These are phyloP conservation scores for Nannochloropsis salina DNA, from an alignment of 108 stramenopile species.

Conservation along the genomic window DNA sequence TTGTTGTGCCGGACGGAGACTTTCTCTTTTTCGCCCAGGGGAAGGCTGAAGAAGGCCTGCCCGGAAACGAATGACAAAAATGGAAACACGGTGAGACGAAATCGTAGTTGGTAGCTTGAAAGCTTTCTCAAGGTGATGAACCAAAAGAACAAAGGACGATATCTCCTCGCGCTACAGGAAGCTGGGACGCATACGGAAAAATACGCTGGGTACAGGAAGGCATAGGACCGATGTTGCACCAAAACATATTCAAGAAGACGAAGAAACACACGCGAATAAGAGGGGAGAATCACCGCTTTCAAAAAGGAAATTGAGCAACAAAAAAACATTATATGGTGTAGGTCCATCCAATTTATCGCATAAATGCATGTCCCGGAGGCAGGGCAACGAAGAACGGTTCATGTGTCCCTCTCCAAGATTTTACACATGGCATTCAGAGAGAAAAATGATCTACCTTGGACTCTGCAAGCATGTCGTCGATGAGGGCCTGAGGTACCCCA, in stretches of 20 bases:
- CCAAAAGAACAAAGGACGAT: no score
- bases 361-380: neutral
- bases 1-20: conserved; percentile 43
- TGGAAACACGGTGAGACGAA: neutral
- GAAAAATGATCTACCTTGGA: neutral
- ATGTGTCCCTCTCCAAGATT: neutral
- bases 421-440: neutral
- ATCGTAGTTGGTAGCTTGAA: no score
- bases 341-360: no score
- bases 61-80: neutral
- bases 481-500: conserved; percentile 20
- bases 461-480: neutral
- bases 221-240: no score
- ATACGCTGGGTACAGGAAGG: no score
- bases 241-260: neutral
- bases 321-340: no score
- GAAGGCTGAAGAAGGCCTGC: conserved; percentile 53
- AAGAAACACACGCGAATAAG: neutral
- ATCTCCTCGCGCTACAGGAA: no score
- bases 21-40: conserved; percentile 48
- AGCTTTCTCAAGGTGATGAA: no score
- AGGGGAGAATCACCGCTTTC: neutral
- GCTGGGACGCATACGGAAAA: no score
- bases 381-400: neutral
- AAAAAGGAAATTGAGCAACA: no score